Evolutionary conservation across 2,329 filamentous ascomycete genomes (phyloP), one percentile per base, ranked within the genome.

Genomic region (Stachybotrys chlorohalonatus): DNA sequence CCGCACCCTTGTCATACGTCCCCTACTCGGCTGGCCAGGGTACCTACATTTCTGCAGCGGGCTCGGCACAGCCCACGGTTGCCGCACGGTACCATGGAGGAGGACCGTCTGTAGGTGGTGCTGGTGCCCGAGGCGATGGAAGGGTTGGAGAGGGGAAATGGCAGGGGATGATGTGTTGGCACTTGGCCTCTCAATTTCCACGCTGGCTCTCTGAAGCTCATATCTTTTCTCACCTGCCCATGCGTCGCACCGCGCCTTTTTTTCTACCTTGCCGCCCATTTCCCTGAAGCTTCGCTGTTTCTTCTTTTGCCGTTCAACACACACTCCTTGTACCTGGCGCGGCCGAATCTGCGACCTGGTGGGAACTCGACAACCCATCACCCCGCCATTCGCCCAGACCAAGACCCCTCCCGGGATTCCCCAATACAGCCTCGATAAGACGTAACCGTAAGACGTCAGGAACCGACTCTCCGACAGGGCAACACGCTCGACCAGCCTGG

Each of bases 291-390:
- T 55, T 36, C 49, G 51, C 42, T 31, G 53, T 51, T 56, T 56
- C 24, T 39, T 42, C 45, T 54, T 46, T 52, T 46, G 48, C 54
- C 36, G 24, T 24, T 24, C 36, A 42, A 42, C 36, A 42, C 36
- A 42, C 24, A 24, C 24, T 24, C 36, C 36, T 42, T 42, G 62
- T 64, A 58, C 61, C 61, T 63, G 57, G 56, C 53, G 60, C 60
- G 64, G 54, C 64, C 64, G 58, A 64, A 63, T 64, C 62, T 66
- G 64, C 64, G 64, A 62, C 64, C 64, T 54, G 52, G 57, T 61
- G 61, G 58, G 60, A 56, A 55, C 60, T 13, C 13, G 8, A 42
- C 9, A 48, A 42, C 46, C 54, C 51, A 51, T 47, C 54, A 50
- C 24, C 48, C 31, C 32, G 24, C 42, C 47, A 42, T 39, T 32